These are phyloP conservation scores for Kuraishia floccosa DNA, from an alignment of 805 yeast genomes.

Conservation along the genomic window DNA sequence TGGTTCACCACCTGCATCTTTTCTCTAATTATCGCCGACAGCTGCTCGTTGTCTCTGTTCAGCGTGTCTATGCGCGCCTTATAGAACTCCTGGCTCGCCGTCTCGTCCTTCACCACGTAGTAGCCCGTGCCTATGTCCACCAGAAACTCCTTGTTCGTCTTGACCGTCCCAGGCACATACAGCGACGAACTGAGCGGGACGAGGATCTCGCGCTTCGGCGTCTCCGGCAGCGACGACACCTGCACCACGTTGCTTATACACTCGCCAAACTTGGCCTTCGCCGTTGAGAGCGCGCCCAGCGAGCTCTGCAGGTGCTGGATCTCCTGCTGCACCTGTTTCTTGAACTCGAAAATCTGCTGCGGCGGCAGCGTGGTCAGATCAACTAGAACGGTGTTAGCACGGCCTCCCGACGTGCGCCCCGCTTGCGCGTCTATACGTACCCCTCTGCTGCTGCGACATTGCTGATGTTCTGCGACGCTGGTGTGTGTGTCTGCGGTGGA, in stretches of 20 bases:
- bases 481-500: too few species aligned
- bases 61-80: slow-evolving; percentile 63
- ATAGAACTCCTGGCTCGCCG: slow-evolving; percentile 63
- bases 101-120: slow-evolving; percentile 67
- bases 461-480: too few species aligned
- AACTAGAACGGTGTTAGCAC: slow-evolving; percentile 20
- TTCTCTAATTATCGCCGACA: slow-evolving; percentile 64
- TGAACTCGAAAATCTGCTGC: slow-evolving; percentile 76
- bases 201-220: slow-evolving; percentile 50
- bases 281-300: slow-evolving; percentile 70
- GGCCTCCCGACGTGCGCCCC: too few species aligned
- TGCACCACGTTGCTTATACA: slow-evolving; percentile 62
- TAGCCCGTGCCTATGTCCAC: slow-evolving; percentile 97
- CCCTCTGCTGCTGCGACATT: too few species aligned
- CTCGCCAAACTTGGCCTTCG: slow-evolving; percentile 72
- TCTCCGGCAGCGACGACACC: slow-evolving; percentile 19
- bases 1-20: slow-evolving; percentile 55
- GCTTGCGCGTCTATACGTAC: too few species aligned
- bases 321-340: slow-evolving; percentile 76
- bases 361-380: slow-evolving; percentile 66
- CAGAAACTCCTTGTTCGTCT: slow-evolving; percentile 55
- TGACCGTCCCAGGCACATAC: slow-evolving; percentile 77
- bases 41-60: slow-evolving; percentile 59
- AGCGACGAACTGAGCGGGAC: slow-evolving; percentile 86
- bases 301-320: slow-evolving; percentile 80